Base-by-base conservation (phyloP, 2,329 filamentous ascomycete genomes). In the Pseudogymnoascus sp. region DNA sequence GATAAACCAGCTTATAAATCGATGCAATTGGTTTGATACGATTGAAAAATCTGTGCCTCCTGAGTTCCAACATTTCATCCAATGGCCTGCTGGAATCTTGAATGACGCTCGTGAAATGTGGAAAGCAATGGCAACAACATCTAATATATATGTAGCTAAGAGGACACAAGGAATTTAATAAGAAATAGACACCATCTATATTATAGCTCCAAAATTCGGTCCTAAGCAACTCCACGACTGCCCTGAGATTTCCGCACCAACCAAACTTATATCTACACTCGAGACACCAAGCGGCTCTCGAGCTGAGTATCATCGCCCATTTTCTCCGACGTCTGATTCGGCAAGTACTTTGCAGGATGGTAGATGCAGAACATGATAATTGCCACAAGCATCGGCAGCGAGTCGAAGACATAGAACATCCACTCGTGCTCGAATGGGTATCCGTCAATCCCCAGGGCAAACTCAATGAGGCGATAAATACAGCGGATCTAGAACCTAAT, bases 391-490 rank as follows among this genome's bases (percentile, higher is more conserved):
- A 82, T 80, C 0, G 81, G 80, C 6, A 80, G 64, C 0, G 78
- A 76, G 64, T 83, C 81, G 13, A 83, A 78, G 2, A 77, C 75
- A 74, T 80, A 83, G 63, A 83, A 79, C 29, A 79, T 77, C 78
- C 81, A 82, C 65, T 83, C 81, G 21, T 80, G 77, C 3, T 69
- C 74, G 67, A 81, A 80, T 0, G 79, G 72, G 66, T 83, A 83
- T 14, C 77, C 75, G 6, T 80, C 71, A n/a, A 78, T 79, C 0
- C 81, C 81, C 37, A 81, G 75, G 0, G 78, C 77, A 64, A 82
- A 83, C 66, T 84, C 81, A 59, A 80, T 75, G 3, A 80, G 76
- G n/a, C 81, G 77, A 65, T 80, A 84, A 29, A 82, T 74, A n/a
- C 78, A 81, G 13, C 81, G 79, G 3, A 81, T 65, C 73, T 82